phyloP scores from a whole-genome alignment of 805 yeast genomes.

The Kuraishia borneana region DNA sequence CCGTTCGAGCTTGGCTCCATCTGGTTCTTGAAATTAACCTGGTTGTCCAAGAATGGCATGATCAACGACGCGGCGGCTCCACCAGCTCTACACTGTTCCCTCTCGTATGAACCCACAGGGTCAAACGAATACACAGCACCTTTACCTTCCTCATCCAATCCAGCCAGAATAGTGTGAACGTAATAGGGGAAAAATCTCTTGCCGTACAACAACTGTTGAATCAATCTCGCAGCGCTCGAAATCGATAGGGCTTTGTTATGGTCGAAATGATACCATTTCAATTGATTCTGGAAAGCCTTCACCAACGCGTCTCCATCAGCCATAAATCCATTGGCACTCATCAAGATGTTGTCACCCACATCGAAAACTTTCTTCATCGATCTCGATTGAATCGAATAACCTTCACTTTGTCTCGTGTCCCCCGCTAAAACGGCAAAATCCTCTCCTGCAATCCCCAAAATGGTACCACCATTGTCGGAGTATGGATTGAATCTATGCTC shows the following conservation, averaged over 20 bases:
- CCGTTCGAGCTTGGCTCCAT: slow-evolving; percentile 72
- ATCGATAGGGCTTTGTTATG: slow-evolving; percentile 64
- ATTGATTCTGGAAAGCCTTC: slow-evolving; percentile 53
- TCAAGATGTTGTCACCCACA: slow-evolving; percentile 77
- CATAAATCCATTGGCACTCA: slow-evolving; percentile 93
- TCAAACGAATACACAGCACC: slow-evolving; percentile 96
- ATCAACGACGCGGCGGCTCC: slow-evolving; percentile 95
- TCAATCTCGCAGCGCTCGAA: slow-evolving; percentile 75
- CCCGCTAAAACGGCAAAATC: slow-evolving; percentile 97
- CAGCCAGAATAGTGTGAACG: slow-evolving; percentile 90
- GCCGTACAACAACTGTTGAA: slow-evolving; percentile 83
- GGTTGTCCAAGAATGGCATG: slow-evolving; percentile 96
- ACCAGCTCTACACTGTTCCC: slow-evolving; percentile 96
- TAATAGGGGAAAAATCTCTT: slow-evolving; percentile 96
- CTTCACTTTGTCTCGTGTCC: slow-evolving; percentile 94
- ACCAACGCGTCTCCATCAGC: slow-evolving; percentile 89
- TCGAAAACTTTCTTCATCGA: slow-evolving; percentile 83
- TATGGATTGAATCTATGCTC: slow-evolving; percentile 92
- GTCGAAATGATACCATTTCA: slow-evolving; percentile 90
- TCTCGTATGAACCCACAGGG: slow-evolving; percentile 95
- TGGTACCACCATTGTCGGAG: slow-evolving; percentile 94
- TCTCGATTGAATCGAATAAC: slow-evolving; percentile 88
- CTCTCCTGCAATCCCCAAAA: slow-evolving; percentile 94
- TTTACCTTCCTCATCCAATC: slow-evolving; percentile 81
- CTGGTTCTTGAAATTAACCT: slow-evolving; percentile 93